phyloP scores from a whole-genome alignment of 805 yeast species.

The Metschnikowia santaceciliae region DNA sequence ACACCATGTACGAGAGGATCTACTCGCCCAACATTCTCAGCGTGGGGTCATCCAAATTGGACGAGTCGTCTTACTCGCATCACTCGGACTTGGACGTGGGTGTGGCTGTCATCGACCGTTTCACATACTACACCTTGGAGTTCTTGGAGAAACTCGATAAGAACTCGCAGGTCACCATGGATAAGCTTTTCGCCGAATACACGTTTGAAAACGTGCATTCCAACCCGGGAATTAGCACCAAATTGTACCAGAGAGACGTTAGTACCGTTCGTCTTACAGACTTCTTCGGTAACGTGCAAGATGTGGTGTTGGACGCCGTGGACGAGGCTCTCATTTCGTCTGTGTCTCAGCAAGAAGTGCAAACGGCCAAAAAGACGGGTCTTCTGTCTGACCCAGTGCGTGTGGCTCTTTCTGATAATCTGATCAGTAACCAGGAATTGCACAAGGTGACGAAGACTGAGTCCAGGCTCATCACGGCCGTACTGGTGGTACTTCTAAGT shows the following conservation, averaged over 20 bases:
- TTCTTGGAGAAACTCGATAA: constrained; percentile 79
- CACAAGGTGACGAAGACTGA: constrained; percentile 16
- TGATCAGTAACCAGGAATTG: constrained; percentile 8
- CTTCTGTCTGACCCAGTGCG: neutral
- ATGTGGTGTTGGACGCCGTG: constrained; percentile 58
- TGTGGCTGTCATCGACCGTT: constrained; percentile 95
- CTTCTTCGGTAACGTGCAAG: constrained; percentile 90
- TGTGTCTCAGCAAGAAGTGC: constrained; percentile 2
- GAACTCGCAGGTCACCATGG: constrained; percentile 69
- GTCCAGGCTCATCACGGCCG: constrained; percentile 13
- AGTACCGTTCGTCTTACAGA: constrained; percentile 78
- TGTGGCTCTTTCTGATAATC: constrained; percentile 6
- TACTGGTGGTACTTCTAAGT: constrained; percentile 16
- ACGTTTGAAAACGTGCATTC: constrained; percentile 85
- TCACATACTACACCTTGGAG: constrained; percentile 87
- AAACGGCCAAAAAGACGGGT: neutral
- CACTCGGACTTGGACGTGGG: constrained; percentile 95
- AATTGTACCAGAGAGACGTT: constrained; percentile 63
- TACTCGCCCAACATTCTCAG: constrained; percentile 90
- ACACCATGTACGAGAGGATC: constrained; percentile 91
- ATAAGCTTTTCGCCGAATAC: constrained; percentile 80
- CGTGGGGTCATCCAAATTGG: constrained; percentile 85
- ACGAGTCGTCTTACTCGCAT: constrained; percentile 91
- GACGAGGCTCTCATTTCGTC: constrained; percentile 44
- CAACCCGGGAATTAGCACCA: constrained; percentile 88